Base-by-base conservation (phyloP, 2,329 filamentous ascomycete genomes). In the Scortechinia acanthostroma region DNA sequence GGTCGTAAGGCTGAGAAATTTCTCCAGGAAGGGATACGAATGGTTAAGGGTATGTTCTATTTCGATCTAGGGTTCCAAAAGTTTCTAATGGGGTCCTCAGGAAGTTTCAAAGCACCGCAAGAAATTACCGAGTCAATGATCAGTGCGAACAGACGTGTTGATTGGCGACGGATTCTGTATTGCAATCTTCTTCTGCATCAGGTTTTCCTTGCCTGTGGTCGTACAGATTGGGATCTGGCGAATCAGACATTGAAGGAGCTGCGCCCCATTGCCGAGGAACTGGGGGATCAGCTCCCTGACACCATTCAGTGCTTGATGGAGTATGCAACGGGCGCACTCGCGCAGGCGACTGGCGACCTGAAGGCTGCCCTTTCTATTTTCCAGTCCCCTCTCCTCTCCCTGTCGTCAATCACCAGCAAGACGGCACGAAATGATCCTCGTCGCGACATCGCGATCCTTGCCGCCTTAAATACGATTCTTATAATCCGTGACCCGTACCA, bases 301-400 rank as follows among this genome's bases (percentile, higher is more conserved):
- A 55, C 60, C 3, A 65, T 71, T 43, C 53, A 57, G 30, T 65
- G 63, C 45, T 58, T 73, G 4, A 56, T 70, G 37, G 62, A 68
- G 28, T 83, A 83, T 51, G 68, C 81, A 5, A 58, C 66, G 4
- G 79, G 72, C 1, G 62, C 74, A n/a, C 70, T 77, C 46, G 65
- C 72, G n/a, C 80, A 84, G 58, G 72, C 67, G 3, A 69, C 63
- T 5, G 80, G 80, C 15, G 65, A 76, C 45, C 59, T 78, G 1
- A 55, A 65, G 4, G 54, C 57, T 1, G 77, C 80, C 2, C 57
- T 80, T 4, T 45, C 57, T 4, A 63, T 66, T 4, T 83, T 76
- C 54, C 65, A 69, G 45, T 66, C 65, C 2, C 61, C 68, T 1
- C 49, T 65, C 19, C 66, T 80, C 43, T 58, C 58, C 1, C 58